Evolutionary conservation across 1,284 basidiomycete genomes (phyloP), one percentile per base, ranked within the genome.

Genomic region (Moesziomyces sp.): DNA sequence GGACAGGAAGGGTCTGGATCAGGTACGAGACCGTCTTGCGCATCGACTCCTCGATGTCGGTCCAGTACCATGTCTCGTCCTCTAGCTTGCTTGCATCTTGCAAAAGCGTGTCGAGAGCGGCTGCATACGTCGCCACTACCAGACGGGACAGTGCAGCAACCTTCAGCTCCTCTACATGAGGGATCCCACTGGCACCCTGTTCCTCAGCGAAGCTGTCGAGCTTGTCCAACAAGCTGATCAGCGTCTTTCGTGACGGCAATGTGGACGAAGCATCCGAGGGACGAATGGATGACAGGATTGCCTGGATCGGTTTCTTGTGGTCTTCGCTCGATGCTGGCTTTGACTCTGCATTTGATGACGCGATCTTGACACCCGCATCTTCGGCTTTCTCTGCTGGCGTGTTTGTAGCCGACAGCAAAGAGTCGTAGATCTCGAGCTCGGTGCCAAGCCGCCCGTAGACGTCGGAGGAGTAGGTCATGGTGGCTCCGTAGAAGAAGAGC

Each of bases 21-120:
- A 80, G 54, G 48, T 73, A 79, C 2, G 53, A 61, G 2, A 72
- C 30, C 5, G 74, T 67, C 28, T 42, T 59, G 10, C 47, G 48
- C 9, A 46, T 60, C 30, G 73, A 72, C 45, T 78, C 75, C 48
- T 77, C 77, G 38, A 80, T 72, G 9, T 77, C 67, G 19, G 74
- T 76, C 78, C 78, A 80, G 40, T 72, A 74, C 74, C 76, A 80
- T 6, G 74, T 74, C 44, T 74, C 68, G 28, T 75, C 62, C n/a
- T 75, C 67, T 14, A 79, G 52, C 44, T 58, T 65, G 52, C 68
- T 55, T 3, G 77, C 78, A 52, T 78, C 74, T 30, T 70, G 63
- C 1, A 80, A 59, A 4, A 80, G 49, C 0, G 62, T 56, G 21
- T 77, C 72, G 43, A 80, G 58, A 18, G 74, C 73, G 10, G 72